A percentile compares a stretch with the other conserved stretches of the same genome.
These are phyloP conservation scores for Striga hermonthica DNA, from an alignment of 305 asterid species.

Conservation along the genomic window DNA sequence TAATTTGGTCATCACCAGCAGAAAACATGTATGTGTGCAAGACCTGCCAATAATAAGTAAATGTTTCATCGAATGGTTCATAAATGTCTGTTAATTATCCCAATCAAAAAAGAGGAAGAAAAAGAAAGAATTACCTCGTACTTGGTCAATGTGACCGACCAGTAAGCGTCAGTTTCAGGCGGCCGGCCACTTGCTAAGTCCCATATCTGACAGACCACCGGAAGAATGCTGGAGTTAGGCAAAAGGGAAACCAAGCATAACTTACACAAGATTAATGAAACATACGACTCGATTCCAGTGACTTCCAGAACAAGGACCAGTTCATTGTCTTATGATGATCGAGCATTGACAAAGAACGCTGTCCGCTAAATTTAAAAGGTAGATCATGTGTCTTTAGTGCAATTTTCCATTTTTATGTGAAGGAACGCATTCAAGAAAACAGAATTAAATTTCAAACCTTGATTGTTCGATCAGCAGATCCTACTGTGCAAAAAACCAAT, in stretches of 20 bases:
- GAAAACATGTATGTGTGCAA: constrained; percentile 99
- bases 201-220: constrained; percentile 80
- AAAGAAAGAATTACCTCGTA: constrained; percentile 68
- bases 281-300: not conserved
- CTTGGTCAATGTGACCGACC: constrained; percentile 95
- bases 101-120: too few relatives aligned
- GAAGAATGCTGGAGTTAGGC: constrained; percentile 14
- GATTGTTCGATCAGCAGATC: constrained; percentile 98
- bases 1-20: constrained; percentile 96
- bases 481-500: constrained; percentile 94
- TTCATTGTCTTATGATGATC: constrained; percentile 5
- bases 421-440: constrained; percentile 20
- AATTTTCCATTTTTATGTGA: constrained; percentile 6
- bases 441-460: constrained; percentile 50
- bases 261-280: not conserved
- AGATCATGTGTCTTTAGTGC: not conserved
- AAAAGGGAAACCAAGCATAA: constrained; percentile 9
- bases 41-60: constrained; percentile 52
- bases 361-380: not conserved
- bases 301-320: not conserved
- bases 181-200: constrained; percentile 92
- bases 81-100: not conserved
- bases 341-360: not conserved
- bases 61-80: constrained; percentile 11
- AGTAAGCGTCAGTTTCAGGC: constrained; percentile 87